Evolutionary conservation across 768 basidiomycete species (phyloP).

Genomic region (Mycena amicta): DNA sequence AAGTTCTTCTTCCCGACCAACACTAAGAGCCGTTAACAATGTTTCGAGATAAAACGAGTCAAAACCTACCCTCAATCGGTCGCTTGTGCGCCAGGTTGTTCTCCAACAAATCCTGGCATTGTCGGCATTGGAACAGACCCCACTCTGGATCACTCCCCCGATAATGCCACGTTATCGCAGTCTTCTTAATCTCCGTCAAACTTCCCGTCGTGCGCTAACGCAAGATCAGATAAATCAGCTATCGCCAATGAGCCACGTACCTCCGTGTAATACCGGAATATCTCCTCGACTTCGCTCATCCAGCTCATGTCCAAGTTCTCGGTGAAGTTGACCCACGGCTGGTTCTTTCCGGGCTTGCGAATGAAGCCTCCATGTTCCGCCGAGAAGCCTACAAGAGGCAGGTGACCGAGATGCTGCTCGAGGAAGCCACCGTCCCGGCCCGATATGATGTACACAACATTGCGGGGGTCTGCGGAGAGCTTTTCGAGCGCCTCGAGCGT

Average conservation of each 20-base stretch:
- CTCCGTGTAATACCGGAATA: constrained; percentile 97
- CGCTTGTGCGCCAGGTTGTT: constrained; percentile 91
- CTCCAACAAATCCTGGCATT: constrained; percentile 95
- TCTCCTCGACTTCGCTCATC: constrained; percentile 94
- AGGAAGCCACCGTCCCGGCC: constrained; percentile 94
- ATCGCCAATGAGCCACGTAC: constrained; percentile 37
- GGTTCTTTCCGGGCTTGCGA: constrained; percentile 60
- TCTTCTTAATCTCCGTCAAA: constrained; percentile 96
- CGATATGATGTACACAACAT: constrained; percentile 96
- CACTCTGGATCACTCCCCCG: constrained; percentile 92
- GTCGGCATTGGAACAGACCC: constrained; percentile 94
- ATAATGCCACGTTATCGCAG: constrained; percentile 98
- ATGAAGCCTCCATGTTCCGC: constrained; percentile 97
- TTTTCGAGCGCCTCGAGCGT: constrained; percentile 75
- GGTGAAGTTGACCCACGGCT: constrained; percentile 87
- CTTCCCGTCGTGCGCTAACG: constrained; percentile 89
- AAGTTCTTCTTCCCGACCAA: constrained; percentile 98
- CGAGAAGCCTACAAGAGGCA: constrained; percentile 82
- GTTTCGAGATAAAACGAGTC: background rate
- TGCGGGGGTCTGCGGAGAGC: constrained; percentile 79
- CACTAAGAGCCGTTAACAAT: constrained; percentile 46
- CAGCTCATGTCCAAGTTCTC: constrained; percentile 93
- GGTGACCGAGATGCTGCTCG: constrained; percentile 86
- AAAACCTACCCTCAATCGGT: constrained; percentile 83
- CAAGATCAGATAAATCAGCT: background rate